Base-by-base conservation (phyloP, 2,329 filamentous ascomycete species). In the Plenodomus lindquistii region DNA sequence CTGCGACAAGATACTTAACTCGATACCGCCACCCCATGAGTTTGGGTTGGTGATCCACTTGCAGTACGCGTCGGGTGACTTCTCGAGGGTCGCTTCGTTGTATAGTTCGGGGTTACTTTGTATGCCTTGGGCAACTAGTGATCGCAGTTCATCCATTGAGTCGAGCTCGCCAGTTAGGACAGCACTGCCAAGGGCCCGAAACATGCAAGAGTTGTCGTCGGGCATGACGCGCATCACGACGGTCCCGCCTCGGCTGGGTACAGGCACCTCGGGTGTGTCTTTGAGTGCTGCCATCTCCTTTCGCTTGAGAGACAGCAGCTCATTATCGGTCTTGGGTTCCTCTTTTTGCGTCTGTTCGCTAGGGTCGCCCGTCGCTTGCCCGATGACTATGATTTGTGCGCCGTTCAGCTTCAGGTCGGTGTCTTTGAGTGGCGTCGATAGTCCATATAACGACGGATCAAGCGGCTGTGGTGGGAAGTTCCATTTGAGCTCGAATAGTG, bases 181-280 rank as follows among this genome's bases (percentile, higher is more conserved):
- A 2, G 88, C 88, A 44, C 86, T 88, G 15, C 89, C 89, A 39
- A 97, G 85, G 0, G 93, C 92, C 21, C 91, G 88, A 73, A 97
- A 97, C 64, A 97, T 85, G 74, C 93, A 97, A 49, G 86, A 91
- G 73, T 97, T 97, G 72, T 97, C 93, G 66, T 97, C 93, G 4
- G 92, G 91, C 93, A 97, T 97, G 42, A 97, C 89, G 13, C 93
- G 87, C 16, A 97, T 81, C 8, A 95, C 88, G 16, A 83, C 71
- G 1, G 79, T 81, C 39, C 82, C 83, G 24, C 75, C 75, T 40
- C 82, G 79, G 21, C 79, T 75, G 6, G 82, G 79, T 0, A 86
- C 76, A 0, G 79, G 74, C 1, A 87, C 72, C 60, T 86, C 83
- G 0, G 85, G 85, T 1, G 84, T 82, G 54, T 88, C 84, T 38